phyloP scores from a whole-genome alignment of 2,329 filamentous ascomycete genomes.

The Sporothrix pallida region DNA sequence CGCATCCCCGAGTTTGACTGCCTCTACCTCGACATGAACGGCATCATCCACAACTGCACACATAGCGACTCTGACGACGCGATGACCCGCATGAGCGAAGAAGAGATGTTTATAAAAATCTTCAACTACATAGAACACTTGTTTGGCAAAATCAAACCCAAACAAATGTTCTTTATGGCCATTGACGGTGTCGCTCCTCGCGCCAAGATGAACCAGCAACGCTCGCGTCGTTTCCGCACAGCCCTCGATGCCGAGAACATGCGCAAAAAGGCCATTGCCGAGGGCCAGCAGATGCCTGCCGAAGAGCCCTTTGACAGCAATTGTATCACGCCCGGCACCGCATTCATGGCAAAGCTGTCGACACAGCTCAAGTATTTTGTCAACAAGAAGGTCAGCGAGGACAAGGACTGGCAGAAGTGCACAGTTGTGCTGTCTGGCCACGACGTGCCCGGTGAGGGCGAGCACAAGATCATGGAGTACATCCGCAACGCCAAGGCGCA shows the following conservation, averaged over 20 bases:
- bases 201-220: conserved; percentile 99
- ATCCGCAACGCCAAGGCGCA: conserved; percentile 97
- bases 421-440: conserved; percentile 96
- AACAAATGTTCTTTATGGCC: conserved; percentile 99
- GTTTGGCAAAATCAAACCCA: conserved; percentile 98
- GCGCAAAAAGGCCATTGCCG: conserved; percentile 86
- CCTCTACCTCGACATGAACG: conserved; percentile 98
- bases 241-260: conserved; percentile 88
- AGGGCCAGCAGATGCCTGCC: conserved; percentile 91
- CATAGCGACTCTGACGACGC: conserved; percentile 94
- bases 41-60: conserved; percentile 99
- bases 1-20: conserved; percentile 99
- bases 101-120: conserved; percentile 99
- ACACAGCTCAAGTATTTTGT: conserved; percentile 96
- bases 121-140: conserved; percentile 99
- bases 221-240: conserved; percentile 91
- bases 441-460: conserved; percentile 95
- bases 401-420: conserved; percentile 95
- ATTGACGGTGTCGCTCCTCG: conserved; percentile 97
- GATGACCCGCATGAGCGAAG: conserved; percentile 90
- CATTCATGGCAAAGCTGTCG: conserved; percentile 97
- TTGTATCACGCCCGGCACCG: conserved; percentile 94
- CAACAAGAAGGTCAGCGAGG: conserved; percentile 97
- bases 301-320: conserved; percentile 98
- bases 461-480: conserved; percentile 99